Evolutionary conservation across 768 basidiomycete species (phyloP).

Genomic region (Podaxis sp.): DNA sequence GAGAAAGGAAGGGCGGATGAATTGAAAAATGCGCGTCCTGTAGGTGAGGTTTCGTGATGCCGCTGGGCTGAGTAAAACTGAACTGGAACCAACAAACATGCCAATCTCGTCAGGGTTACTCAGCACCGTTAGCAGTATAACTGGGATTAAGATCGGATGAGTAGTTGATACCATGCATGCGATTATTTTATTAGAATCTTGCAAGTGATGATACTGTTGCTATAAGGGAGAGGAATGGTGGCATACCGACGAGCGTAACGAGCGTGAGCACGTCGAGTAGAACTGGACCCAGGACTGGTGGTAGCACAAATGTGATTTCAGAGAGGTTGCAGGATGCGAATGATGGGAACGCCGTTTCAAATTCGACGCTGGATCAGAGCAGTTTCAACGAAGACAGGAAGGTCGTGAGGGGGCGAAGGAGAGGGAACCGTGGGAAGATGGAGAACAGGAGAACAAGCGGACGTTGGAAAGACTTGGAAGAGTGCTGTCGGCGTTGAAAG

Average conservation of each 20-base stretch:
- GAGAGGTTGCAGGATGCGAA: conserved; percentile 28
- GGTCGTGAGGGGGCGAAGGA: conserved; percentile 1
- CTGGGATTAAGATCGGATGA: too few relatives aligned
- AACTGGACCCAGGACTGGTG: background rate
- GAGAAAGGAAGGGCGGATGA: too few relatives aligned
- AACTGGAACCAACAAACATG: too few relatives aligned
- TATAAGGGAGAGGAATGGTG: background rate
- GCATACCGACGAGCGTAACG: background rate
- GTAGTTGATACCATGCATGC: too few relatives aligned
- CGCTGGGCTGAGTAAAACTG: too few relatives aligned
- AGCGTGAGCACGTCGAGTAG: conserved; percentile 8
- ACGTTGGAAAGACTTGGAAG: conserved; percentile 29
- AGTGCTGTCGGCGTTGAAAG: conserved; percentile 11
- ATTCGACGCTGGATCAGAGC: conserved; percentile 46
- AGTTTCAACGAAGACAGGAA: conserved; percentile 23
- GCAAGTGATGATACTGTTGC: background rate
- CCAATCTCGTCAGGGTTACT: too few relatives aligned
- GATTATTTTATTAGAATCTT: background rate
- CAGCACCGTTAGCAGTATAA: too few relatives aligned
- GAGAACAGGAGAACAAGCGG: conserved; percentile 22
- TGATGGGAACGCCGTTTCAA: conserved; percentile 56
- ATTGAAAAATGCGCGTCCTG: too few relatives aligned
- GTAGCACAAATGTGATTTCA: conserved; percentile 5
- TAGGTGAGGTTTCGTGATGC: too few relatives aligned
- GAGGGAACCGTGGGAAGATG: conserved; percentile 21